Percentiles rank a stretch among this genome's conserved stretches.
These are phyloP conservation scores for Brachypodium distachyon DNA, from an alignment of 202 grass and related monocot species.

Conservation along the genomic window DNA sequence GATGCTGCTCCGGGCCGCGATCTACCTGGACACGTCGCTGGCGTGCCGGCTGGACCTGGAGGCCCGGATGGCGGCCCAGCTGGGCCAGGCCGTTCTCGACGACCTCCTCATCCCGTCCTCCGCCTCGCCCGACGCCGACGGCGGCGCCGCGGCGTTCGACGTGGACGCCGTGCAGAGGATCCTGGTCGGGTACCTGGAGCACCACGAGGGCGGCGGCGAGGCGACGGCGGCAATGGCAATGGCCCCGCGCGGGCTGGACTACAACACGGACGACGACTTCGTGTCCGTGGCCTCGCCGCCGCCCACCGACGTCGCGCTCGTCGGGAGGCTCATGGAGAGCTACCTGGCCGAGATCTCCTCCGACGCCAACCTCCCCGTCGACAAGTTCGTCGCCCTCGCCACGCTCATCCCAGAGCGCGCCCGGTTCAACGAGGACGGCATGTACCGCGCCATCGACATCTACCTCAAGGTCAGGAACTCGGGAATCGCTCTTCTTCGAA, in stretches of 20 bases:
- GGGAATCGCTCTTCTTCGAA: background rate
- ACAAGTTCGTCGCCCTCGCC: conserved; percentile 57
- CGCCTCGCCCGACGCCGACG: conserved; percentile 6
- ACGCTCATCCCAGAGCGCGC: conserved; percentile 66
- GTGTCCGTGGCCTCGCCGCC: conserved; percentile 40
- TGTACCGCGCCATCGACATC: conserved; percentile 95
- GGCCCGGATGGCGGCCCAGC: conserved; percentile 67
- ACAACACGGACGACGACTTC: conserved; percentile 66
- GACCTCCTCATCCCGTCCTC: conserved; percentile 69
- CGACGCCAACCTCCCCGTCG: conserved; percentile 52
- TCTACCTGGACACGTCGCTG: conserved; percentile 72
- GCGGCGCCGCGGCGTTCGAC: conserved; percentile 41
- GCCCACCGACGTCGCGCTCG: conserved; percentile 25
- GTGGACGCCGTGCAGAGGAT: conserved; percentile 76
- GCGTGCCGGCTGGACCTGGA: conserved; percentile 87
- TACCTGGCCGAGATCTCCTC: conserved; percentile 84
- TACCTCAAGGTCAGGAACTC: conserved; percentile 57
- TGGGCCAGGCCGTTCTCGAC: conserved; percentile 66
- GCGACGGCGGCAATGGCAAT: too few relatives aligned
- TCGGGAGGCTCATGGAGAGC: conserved; percentile 79
- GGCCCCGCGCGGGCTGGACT: too few relatives aligned
- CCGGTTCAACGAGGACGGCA: conserved; percentile 77
- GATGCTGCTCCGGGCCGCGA: conserved; percentile 71
- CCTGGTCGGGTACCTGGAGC: conserved; percentile 65
- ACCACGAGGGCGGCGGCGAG: conserved; percentile 47